phyloP scores from a whole-genome alignment of 2,329 filamentous ascomycete genomes.

The Nectriaceae sp. region DNA sequence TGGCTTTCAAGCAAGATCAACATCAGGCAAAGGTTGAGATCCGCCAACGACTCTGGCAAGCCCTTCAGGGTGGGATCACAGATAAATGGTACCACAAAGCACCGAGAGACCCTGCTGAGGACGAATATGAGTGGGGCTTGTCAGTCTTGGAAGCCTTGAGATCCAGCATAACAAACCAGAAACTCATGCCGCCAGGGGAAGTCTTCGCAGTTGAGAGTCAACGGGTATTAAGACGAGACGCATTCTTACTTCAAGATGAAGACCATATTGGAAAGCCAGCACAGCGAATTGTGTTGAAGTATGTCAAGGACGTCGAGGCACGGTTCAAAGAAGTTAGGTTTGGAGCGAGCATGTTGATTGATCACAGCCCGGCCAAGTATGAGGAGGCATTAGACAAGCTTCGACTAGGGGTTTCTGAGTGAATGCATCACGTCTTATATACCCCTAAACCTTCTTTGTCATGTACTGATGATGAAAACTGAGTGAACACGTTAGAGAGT shows the following conservation, averaged over 20 bases:
- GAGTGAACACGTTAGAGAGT: too few relatives aligned
- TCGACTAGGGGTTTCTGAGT: slow-evolving; percentile 46
- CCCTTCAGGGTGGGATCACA: slow-evolving; percentile 61
- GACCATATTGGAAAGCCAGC: slow-evolving; percentile 65
- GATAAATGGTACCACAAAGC: slow-evolving; percentile 61
- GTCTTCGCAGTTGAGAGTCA: slow-evolving; percentile 73
- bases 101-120: slow-evolving; percentile 38
- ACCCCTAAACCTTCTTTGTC: neutral
- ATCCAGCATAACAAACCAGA: slow-evolving; percentile 67
- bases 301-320: slow-evolving; percentile 70
- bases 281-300: slow-evolving; percentile 68
- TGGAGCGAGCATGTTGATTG: slow-evolving; percentile 71
- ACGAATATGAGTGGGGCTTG: slow-evolving; percentile 70
- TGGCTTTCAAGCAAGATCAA: slow-evolving; percentile 73
- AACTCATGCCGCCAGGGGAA: slow-evolving; percentile 74
- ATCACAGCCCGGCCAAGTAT: slow-evolving; percentile 75
- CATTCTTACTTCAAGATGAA: slow-evolving; percentile 52
- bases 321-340: slow-evolving; percentile 72
- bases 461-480: neutral
- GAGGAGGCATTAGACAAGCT: slow-evolving; percentile 68
- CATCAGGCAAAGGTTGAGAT: slow-evolving; percentile 68
- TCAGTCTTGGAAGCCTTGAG: slow-evolving; percentile 67
- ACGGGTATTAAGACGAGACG: slow-evolving; percentile 66
- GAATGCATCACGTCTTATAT: slow-evolving; percentile 1
- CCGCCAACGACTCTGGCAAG: slow-evolving; percentile 65